Conservation (phyloP, 306 rosid genomes). For the Citrullus mucosospermus region DNA sequence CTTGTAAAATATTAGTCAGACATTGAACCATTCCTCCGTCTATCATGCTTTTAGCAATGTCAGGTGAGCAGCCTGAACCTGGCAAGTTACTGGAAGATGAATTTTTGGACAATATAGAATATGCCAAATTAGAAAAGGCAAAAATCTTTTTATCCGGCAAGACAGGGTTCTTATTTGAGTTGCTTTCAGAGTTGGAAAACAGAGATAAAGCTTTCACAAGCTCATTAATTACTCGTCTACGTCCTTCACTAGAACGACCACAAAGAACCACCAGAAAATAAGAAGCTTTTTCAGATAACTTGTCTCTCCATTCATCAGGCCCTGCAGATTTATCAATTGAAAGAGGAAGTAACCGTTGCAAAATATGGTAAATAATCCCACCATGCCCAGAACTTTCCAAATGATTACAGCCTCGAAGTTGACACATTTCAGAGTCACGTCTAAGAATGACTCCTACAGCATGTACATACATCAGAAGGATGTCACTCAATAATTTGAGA, state of each 20-base stretch:
- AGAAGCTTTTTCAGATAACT: slow-evolving; percentile 89
- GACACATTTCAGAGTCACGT: slow-evolving; percentile 85
- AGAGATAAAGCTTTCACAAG: slow-evolving; percentile 64
- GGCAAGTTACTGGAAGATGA: slow-evolving; percentile 82
- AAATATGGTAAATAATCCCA: slow-evolving; percentile 70
- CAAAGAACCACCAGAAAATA: slow-evolving; percentile 83
- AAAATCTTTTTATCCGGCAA: slow-evolving; percentile 81
- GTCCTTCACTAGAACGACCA: slow-evolving; percentile 96
- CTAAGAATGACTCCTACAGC: slow-evolving; percentile 85
- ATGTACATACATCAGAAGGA: slow-evolving; percentile 89
- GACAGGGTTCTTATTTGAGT: slow-evolving; percentile 42
- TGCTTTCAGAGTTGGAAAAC: slow-evolving; percentile 50
- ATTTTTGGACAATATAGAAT: slow-evolving; percentile 83
- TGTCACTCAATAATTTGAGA: slow-evolving; percentile 85
- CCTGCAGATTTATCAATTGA: slow-evolving; percentile 86
- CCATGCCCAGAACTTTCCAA: slow-evolving; percentile 42
- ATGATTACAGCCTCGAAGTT: slow-evolving; percentile 64
- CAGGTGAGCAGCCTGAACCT: slow-evolving; percentile 92
- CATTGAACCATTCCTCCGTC: slow-evolving; percentile 90
- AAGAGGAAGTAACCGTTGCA: slow-evolving; percentile 66
- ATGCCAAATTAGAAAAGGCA: slow-evolving; percentile 69
- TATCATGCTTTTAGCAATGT: slow-evolving; percentile 93
- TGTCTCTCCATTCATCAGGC: slow-evolving; percentile 94
- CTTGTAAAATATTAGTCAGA: slow-evolving; percentile 69
- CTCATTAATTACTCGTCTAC: slow-evolving; percentile 76